Evolutionary conservation across 2,329 filamentous ascomycete genomes (phyloP).

Genomic region (Colletotrichum somersetense): DNA sequence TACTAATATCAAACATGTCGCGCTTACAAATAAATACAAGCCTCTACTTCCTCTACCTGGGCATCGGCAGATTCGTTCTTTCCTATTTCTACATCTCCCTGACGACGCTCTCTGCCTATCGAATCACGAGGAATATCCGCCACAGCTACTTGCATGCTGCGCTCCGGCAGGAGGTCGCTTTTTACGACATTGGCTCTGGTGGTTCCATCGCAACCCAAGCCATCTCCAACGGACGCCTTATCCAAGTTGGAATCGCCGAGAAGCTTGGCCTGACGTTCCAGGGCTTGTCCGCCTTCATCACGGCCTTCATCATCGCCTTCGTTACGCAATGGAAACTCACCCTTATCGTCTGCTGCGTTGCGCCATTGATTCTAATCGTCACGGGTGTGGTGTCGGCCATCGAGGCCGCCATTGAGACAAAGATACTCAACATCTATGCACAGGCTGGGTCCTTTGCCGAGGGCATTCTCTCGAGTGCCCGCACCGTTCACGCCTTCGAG

Average conservation of each 20-base stretch:
- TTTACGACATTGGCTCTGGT: conserved; percentile 59
- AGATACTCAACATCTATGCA: conserved; percentile 52
- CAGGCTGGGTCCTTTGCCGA: conserved; percentile 54
- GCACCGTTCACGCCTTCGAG: conserved; percentile 59
- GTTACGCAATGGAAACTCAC: conserved; percentile 59
- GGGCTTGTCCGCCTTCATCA: conserved; percentile 53
- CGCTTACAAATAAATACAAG: conserved; percentile 45
- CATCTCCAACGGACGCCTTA: conserved; percentile 59
- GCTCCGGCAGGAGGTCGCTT: conserved; percentile 63
- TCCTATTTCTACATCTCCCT: conserved; percentile 61
- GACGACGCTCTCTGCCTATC: conserved; percentile 63
- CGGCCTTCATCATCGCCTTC: conserved; percentile 56
- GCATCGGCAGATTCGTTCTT: conserved; percentile 64
- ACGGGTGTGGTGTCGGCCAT: conserved; percentile 48
- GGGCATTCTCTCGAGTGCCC: conserved; percentile 53
- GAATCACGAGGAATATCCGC: conserved; percentile 63
- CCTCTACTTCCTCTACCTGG: conserved; percentile 70
- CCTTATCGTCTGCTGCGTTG: conserved; percentile 53
- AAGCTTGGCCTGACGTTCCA: conserved; percentile 57
- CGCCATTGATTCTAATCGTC: conserved; percentile 48
- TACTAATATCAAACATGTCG: fast-evolving
- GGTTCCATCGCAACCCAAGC: conserved; percentile 59
- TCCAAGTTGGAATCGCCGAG: conserved; percentile 57
- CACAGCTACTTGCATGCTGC: conserved; percentile 63
- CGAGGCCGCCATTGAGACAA: conserved; percentile 51